Conservation (phyloP, 2,329 filamentous ascomycete species). For the Balansia obtecta region DNA sequence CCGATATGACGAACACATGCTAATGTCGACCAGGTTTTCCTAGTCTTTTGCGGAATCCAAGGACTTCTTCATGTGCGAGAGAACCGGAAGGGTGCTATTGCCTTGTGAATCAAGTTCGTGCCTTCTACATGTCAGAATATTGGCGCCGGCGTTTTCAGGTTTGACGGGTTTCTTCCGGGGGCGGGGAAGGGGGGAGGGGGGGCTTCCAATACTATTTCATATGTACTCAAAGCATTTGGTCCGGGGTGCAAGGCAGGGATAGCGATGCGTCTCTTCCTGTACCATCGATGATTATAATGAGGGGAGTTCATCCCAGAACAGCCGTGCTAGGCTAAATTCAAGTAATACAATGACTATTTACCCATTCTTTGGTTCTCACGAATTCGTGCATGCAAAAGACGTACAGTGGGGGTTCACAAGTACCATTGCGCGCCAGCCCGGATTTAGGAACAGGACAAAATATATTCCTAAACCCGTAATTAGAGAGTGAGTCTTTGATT, state of each 20-base stretch:
- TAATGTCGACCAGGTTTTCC: slow-evolving; percentile 51
- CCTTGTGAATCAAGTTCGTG: slow-evolving; percentile 34
- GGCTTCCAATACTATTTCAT: not conserved
- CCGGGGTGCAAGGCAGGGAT: not conserved
- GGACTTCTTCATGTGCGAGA: slow-evolving; percentile 76
- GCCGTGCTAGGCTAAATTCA: not conserved
- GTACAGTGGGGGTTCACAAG: too few species aligned
- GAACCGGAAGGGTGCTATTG: slow-evolving; percentile 72
- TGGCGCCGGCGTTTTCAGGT: slow-evolving; percentile 7
- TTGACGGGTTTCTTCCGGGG: not conserved
- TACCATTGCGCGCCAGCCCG: too few species aligned
- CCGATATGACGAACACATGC: not conserved
- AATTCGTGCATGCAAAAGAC: too few species aligned
- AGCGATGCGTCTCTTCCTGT: not conserved
- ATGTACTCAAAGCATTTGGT: not conserved
- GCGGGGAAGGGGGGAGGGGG: too few species aligned
- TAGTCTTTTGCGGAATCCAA: slow-evolving; percentile 84
- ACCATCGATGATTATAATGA: not conserved
- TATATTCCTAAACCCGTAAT: too few species aligned
- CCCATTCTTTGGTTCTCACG: not conserved
- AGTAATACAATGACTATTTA: not conserved
- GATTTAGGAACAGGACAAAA: too few species aligned
- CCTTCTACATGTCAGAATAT: not conserved
- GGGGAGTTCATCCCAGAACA: not conserved
- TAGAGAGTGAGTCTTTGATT: not conserved